phyloP scores from a whole-genome alignment of 192 early-diverging fungal species.

The Chytriomyces sp. region DNA sequence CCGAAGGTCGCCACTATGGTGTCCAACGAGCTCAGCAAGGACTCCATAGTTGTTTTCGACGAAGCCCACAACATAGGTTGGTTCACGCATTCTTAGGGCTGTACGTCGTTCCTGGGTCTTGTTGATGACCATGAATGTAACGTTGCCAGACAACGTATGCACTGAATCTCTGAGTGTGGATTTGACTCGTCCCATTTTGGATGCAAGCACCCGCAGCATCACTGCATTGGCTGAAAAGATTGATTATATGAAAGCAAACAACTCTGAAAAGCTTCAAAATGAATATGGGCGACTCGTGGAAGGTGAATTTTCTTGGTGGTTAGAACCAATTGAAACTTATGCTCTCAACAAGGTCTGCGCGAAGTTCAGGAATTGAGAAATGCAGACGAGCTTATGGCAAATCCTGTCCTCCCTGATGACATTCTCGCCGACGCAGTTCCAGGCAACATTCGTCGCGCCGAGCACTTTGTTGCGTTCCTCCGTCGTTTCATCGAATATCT shows the following conservation, averaged over 20 bases:
- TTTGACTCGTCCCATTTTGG: conserved; percentile 85
- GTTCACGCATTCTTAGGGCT: neutral
- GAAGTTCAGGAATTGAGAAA: conserved; percentile 73
- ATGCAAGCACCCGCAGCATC: conserved; percentile 84
- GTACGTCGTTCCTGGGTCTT: neutral
- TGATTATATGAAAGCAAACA: conserved; percentile 79
- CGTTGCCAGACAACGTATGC: conserved; percentile 87
- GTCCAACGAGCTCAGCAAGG: conserved; percentile 90
- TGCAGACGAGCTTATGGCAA: conserved; percentile 87
- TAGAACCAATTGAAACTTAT: neutral
- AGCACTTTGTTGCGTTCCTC: conserved; percentile 98
- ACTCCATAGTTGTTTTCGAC: conserved; percentile 98
- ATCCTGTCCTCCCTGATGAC: conserved; percentile 93
- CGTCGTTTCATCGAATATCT: conserved; percentile 97
- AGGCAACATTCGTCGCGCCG: conserved; percentile 95
- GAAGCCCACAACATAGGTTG: conserved; percentile 99
- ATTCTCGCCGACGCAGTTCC: conserved; percentile 91
- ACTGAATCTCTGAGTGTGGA: conserved; percentile 97
- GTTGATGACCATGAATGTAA: neutral
- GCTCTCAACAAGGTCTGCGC: conserved; percentile 59
- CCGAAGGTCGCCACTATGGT: conserved; percentile 98
- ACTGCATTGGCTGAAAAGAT: conserved; percentile 70
- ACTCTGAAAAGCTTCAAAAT: conserved; percentile 82
- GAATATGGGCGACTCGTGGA: conserved; percentile 93
- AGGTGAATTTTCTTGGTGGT: conserved; percentile 41